A percentile compares a stretch with the other conserved stretches of the same genome.
Conservation (phyloP, 352 stramenopile species). For the Phytopythium cucurbitacearum region DNA sequence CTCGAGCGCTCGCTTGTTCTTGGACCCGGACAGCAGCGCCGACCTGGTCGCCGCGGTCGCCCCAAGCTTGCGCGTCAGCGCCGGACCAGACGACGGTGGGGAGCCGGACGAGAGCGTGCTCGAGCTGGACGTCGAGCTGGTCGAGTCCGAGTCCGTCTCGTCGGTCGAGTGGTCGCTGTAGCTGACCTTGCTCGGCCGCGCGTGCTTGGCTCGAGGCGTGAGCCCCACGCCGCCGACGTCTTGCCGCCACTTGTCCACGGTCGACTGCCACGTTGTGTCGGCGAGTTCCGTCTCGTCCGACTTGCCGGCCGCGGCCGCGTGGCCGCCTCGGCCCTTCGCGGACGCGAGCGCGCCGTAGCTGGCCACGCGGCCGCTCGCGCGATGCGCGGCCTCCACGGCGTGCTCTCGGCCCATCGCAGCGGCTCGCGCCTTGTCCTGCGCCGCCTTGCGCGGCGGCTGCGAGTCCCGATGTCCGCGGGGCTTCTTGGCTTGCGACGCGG, state of each 20-base stretch:
- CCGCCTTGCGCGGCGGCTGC: slow-evolving; percentile 2
- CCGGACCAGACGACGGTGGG: slow-evolving; percentile 8
- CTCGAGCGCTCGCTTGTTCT: slow-evolving; percentile 17
- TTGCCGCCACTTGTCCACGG: slow-evolving; percentile 36
- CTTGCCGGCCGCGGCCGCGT: neutral
- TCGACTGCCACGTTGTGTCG: slow-evolving; percentile 33
- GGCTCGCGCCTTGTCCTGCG: slow-evolving; percentile 7
- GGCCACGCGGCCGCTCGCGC: slow-evolving; percentile 7
- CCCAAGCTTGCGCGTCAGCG: slow-evolving; percentile 7
- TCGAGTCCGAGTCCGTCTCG: slow-evolving; percentile 38
- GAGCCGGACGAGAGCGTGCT: slow-evolving; percentile 11
- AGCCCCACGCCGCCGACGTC: slow-evolving; percentile 20
- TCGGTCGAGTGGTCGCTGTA: slow-evolving; percentile 28
- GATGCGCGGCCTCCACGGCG: neutral
- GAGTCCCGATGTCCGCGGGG: slow-evolving; percentile 14
- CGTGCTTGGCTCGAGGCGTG: slow-evolving; percentile 19
- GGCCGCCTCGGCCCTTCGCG: slow-evolving; percentile 2
- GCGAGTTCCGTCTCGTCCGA: slow-evolving; percentile 5
- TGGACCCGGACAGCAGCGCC: slow-evolving; percentile 7
- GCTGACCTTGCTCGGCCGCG: slow-evolving; percentile 7
- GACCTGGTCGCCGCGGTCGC: slow-evolving; percentile 9
- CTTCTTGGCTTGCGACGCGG: neutral
- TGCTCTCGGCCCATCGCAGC: slow-evolving; percentile 13
- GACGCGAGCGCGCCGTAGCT: slow-evolving; percentile 21
- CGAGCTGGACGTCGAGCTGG: slow-evolving; percentile 30